phyloP scores from a whole-genome alignment of 78 protist species.

The Emiliania huxleyi region DNA sequence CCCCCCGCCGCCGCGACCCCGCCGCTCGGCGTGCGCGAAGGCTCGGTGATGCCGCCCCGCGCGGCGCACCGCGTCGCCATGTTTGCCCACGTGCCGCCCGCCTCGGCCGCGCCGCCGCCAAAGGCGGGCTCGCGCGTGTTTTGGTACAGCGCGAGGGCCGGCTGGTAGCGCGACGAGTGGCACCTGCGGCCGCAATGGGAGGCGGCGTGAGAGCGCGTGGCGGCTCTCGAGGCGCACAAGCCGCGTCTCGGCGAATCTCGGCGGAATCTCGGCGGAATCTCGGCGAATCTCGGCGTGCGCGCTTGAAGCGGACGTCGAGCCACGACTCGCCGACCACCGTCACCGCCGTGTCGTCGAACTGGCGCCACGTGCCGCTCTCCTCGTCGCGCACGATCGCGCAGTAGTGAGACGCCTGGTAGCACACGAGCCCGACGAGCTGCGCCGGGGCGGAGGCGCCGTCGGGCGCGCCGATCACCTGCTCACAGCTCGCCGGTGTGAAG shows the following conservation, averaged over 20 bases:
- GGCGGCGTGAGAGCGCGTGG: no score
- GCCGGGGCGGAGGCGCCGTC: background rate
- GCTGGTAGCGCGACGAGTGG: background rate
- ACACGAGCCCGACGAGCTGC: background rate
- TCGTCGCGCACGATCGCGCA: background rate
- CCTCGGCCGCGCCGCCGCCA: background rate
- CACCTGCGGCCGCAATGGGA: no score
- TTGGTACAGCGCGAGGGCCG: background rate
- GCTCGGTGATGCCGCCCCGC: background rate
- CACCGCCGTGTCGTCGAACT: background rate
- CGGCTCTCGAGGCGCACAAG: no score
- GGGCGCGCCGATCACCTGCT: background rate
- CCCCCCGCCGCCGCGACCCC: background rate
- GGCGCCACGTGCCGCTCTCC: background rate
- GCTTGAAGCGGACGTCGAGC: constrained; percentile 7
- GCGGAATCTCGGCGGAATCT: no score
- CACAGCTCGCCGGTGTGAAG: background rate
- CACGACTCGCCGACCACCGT: background rate
- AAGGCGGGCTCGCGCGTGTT: background rate
- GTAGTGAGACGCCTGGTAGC: background rate
- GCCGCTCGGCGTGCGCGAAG: background rate
- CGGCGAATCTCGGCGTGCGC: no score
- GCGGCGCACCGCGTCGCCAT: background rate
- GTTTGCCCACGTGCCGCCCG: background rate
- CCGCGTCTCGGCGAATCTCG: no score